phyloP scores from a whole-genome alignment of 2,329 filamentous ascomycete species.

The Phyllosticta citrichinensis region DNA sequence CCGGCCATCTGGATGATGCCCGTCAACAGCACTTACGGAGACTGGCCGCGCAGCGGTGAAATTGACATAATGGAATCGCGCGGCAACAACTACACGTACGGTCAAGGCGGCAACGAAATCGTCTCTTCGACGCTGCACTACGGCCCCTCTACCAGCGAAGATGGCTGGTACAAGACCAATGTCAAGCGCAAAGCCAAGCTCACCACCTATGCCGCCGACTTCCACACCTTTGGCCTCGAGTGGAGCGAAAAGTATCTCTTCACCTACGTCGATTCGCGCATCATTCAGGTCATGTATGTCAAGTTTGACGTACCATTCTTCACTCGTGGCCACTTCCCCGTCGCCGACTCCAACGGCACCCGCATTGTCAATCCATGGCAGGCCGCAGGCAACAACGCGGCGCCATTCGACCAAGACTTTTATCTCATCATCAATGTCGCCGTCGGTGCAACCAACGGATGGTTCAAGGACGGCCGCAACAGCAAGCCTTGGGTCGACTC shows the following conservation, averaged over 20 bases:
- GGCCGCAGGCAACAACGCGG: constrained; percentile 48
- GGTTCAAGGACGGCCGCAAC: constrained; percentile 64
- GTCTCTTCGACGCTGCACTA: constrained; percentile 72
- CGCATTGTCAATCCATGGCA: constrained; percentile 55
- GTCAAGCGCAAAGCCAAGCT: constrained; percentile 65
- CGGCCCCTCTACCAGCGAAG: constrained; percentile 61
- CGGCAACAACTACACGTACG: constrained; percentile 71
- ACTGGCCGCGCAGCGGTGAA: constrained; percentile 71
- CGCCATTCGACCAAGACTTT: constrained; percentile 67
- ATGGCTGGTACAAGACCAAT: constrained; percentile 78
- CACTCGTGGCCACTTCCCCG: constrained; percentile 58
- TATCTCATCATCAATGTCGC: constrained; percentile 68
- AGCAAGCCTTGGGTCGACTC: constrained; percentile 73
- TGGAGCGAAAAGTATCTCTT: constrained; percentile 86
- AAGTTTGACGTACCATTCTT: constrained; percentile 60
- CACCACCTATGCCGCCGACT: constrained; percentile 58
- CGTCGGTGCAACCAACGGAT: constrained; percentile 70
- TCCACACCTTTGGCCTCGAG: constrained; percentile 72
- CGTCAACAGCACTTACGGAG: constrained; percentile 58
- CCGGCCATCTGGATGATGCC: constrained; percentile 90
- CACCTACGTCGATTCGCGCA: constrained; percentile 71
- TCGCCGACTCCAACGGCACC: constrained; percentile 55
- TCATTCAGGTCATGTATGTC: constrained; percentile 71
- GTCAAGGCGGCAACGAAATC: constrained; percentile 71
- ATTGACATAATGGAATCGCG: constrained; percentile 76